phyloP scores from a whole-genome alignment of 2,329 filamentous ascomycete genomes.

The Penicillium hesseltinei region DNA sequence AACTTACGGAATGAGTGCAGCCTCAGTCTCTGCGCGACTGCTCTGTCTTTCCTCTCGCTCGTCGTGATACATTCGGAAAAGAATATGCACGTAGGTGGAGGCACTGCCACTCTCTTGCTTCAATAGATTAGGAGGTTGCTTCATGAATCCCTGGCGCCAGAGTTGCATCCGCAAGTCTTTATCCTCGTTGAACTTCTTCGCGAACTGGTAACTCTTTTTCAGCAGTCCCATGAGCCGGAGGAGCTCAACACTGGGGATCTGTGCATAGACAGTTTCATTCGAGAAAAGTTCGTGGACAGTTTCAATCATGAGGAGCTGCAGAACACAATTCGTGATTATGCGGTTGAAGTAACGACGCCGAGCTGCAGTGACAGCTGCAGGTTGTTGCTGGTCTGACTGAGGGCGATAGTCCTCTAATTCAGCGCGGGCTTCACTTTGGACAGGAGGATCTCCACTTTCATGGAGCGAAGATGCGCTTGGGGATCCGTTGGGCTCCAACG shows the following conservation, averaged over 20 bases:
- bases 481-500: constrained; percentile 30
- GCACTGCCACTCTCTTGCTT: constrained; percentile 95
- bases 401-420: constrained; percentile 85
- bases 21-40: constrained; percentile 79
- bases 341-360: constrained; percentile 96
- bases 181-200: constrained; percentile 95
- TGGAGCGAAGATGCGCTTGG: constrained; percentile 32
- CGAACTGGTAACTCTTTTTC: constrained; percentile 95
- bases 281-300: constrained; percentile 98
- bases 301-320: constrained; percentile 98
- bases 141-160: constrained; percentile 99
- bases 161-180: constrained; percentile 91
- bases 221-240: constrained; percentile 89
- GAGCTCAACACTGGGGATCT: constrained; percentile 87
- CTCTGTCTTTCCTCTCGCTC: constrained; percentile 76
- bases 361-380: constrained; percentile 87
- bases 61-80: constrained; percentile 97
- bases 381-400: constrained; percentile 75
- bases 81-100: constrained; percentile 90
- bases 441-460: constrained; percentile 35
- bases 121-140: constrained; percentile 93
- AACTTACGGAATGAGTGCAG: constrained; percentile 75
- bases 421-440: constrained; percentile 36
- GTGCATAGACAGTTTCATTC: constrained; percentile 88
- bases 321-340: constrained; percentile 96